Percentiles rank a stretch among this genome's conserved stretches.
phyloP scores from a whole-genome alignment of 2,329 filamentous ascomycete species.

The Aspergillus calidoustus region DNA sequence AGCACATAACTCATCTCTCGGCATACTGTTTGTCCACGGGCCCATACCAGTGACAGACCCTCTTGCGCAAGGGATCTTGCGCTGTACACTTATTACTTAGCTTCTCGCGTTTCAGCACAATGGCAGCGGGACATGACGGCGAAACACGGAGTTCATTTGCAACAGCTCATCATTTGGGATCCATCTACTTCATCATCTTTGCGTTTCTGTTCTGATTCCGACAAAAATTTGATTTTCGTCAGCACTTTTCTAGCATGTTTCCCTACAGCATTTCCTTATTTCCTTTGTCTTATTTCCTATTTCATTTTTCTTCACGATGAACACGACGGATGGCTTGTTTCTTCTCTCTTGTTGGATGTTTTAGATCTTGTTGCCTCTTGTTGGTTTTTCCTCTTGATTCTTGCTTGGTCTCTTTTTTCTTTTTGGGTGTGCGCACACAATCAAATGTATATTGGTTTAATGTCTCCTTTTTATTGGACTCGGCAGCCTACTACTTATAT shows the following conservation, averaged over 20 bases:
- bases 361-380: not conserved
- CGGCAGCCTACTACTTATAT: slow-evolving; percentile 14
- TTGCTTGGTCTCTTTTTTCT: slow-evolving; percentile 5
- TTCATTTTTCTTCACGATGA: slow-evolving; percentile 13
- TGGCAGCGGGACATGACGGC: slow-evolving; percentile 24
- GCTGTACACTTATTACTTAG: slow-evolving; percentile 29
- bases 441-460: slow-evolving; percentile 34
- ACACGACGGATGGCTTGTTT: slow-evolving; percentile 25
- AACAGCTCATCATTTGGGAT: not conserved
- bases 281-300: not conserved
- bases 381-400: slow-evolving; percentile 9
- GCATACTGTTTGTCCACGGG: slow-evolving; percentile 7
- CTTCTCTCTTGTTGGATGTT: not conserved
- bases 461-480: slow-evolving; percentile 11
- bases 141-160: slow-evolving; percentile 30
- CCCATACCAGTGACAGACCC: not conserved
- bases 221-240: slow-evolving; percentile 7
- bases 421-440: slow-evolving; percentile 17
- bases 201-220: not conserved
- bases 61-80: slow-evolving; percentile 27
- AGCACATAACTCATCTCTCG: not conserved
- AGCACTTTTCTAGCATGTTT: slow-evolving; percentile 22
- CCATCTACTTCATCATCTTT: slow-evolving; percentile 22
- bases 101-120: slow-evolving; percentile 20
- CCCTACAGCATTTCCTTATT: not conserved